These are phyloP conservation scores for Macrotyloma uniflorum DNA, from an alignment of 306 rosid species.

Conservation along the genomic window DNA sequence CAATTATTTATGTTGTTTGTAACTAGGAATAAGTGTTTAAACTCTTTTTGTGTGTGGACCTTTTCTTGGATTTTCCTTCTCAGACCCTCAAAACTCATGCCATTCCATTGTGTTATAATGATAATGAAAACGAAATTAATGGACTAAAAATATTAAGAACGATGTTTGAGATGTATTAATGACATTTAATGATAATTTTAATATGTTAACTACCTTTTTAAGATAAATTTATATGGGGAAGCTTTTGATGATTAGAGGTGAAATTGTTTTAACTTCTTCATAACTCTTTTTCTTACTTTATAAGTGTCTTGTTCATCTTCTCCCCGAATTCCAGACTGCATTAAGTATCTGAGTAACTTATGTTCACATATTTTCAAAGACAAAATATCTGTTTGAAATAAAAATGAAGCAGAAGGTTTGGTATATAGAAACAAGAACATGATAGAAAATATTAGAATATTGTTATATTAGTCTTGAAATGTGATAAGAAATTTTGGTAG, in stretches of 20 bases:
- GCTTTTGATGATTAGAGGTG: neutral
- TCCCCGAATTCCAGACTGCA: no score
- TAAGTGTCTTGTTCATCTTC: no score
- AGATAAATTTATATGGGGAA: neutral
- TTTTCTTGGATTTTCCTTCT: neutral
- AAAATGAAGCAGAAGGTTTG: no score
- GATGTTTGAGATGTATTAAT: neutral
- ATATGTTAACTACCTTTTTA: neutral
- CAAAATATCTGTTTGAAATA: no score
- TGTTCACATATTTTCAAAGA: no score
- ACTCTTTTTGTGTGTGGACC: conserved; percentile 4
- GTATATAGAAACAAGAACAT: no score
- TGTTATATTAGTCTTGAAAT: no score
- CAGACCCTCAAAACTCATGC: neutral
- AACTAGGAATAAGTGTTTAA: neutral
- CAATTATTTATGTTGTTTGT: conserved; percentile 3
- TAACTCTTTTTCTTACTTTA: no score
- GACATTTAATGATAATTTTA: neutral
- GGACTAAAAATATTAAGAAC: neutral
- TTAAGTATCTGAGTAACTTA: no score
- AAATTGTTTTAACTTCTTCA: neutral
- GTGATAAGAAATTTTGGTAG: no score
- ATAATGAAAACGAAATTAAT: neutral
- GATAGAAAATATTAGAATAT: no score
- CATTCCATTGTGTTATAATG: neutral